Evolutionary conservation across 805 yeast species (phyloP), one percentile per base, ranked within the genome.

Genomic region (Yarrowia deformans): DNA sequence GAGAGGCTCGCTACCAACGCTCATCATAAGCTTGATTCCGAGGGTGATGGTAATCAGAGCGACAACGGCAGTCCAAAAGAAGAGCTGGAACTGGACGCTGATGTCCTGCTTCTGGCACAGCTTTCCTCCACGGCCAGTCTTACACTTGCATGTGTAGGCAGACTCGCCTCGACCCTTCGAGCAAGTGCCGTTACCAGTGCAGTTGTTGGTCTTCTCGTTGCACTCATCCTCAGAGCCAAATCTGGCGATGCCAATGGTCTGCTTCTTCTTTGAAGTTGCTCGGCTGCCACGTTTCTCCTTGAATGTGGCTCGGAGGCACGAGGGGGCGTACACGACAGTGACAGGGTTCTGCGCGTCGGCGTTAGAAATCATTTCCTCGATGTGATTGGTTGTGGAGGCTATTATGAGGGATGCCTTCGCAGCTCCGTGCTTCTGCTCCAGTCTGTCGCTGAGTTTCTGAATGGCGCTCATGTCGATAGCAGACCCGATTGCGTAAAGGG

Each of bases 31-130:
- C 73, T 83, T 82, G 70, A 88, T 77, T 48, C 89, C 90, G 5
- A 77, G 78, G 46, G 78, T 85, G 58, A 86, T 79, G 23, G 85
- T 77, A 10, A 80, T 77, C 43, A 82, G 61, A 67, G 88, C 77
- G 2, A 82, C 84, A 13, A 89, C 72, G 13, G 84, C 78, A 2
- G 90, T 83, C 92, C 94, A 90, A 73, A 89, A 84, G 72, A 90
- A 81, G 74, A 90, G 82, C 75, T 90, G 86, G 73, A 90, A 87
- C 77, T 87, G 87, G 3, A 85, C 82, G 55, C 90, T 83, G 70
- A 89, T 83, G 74, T 90, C 93, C 73, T 82, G 82, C 83, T 89
- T 90, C 74, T 84, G 81, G 77, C 95, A 90, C 71, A 86, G 85
- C 70, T 70, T 71, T 19, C 83, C 83, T 16, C 81, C 83, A 80